phyloP scores from a whole-genome alignment of 2,329 filamentous ascomycete species.

The Sporothrix brasiliensis region DNA sequence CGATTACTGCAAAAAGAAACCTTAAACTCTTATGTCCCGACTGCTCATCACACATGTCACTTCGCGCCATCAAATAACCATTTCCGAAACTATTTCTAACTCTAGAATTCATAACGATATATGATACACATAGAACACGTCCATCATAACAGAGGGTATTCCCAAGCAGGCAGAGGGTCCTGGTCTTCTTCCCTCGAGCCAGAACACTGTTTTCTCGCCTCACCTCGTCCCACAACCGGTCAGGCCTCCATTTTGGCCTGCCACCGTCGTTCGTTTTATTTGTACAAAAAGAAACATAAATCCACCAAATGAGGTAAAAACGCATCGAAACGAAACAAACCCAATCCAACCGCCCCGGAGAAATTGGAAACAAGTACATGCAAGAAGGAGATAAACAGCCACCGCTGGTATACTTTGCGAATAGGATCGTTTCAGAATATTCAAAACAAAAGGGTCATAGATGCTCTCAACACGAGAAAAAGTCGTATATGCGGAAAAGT shows the following conservation, averaged over 20 bases:
- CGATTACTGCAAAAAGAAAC: too few relatives aligned
- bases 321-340: too few relatives aligned
- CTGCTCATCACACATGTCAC: neutral
- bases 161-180: neutral
- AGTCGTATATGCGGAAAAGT: neutral
- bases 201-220: neutral
- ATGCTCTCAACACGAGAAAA: neutral
- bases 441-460: neutral
- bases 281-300: neutral
- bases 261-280: conserved; percentile 16
- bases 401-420: neutral
- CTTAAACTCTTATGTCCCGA: neutral
- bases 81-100: conserved; percentile 4
- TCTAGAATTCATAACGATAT: conserved; percentile 15
- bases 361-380: neutral
- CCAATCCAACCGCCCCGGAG: neutral
- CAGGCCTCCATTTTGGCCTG: conserved; percentile 20
- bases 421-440: neutral
- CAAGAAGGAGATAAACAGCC: neutral
- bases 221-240: conserved; percentile 3
- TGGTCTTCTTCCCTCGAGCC: neutral
- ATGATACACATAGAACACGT: conserved; percentile 19
- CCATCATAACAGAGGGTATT: conserved; percentile 25
- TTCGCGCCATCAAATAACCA: neutral
- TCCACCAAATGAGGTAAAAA: neutral